Evolutionary conservation across 768 basidiomycete species (phyloP).

Genomic region (Mycena vulgaris): DNA sequence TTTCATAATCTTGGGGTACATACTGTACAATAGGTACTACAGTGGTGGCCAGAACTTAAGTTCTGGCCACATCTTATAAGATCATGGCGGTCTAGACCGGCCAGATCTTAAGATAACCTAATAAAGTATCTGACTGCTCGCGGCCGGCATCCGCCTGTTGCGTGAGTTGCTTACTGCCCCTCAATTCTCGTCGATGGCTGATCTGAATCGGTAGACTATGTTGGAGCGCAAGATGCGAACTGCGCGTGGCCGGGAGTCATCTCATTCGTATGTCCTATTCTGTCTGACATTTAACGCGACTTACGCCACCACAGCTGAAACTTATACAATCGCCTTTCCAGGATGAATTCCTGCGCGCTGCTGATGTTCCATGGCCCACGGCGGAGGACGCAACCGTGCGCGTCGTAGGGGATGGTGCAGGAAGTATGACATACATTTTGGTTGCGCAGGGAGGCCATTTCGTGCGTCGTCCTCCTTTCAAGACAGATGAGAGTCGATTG

Average conservation of each 20-base stretch:
- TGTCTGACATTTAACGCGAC: neutral
- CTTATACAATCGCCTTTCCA: slow-evolving; percentile 46
- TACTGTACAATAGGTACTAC: too few species aligned
- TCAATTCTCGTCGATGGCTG: neutral
- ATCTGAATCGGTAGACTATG: slow-evolving; percentile 42
- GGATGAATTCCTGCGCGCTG: slow-evolving; percentile 45
- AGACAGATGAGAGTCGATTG: too few species aligned
- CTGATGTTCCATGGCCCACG: too few species aligned
- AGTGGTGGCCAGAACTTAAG: too few species aligned
- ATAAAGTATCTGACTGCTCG: too few species aligned
- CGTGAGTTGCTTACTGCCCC: slow-evolving; percentile 39
- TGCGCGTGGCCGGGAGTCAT: slow-evolving; percentile 48
- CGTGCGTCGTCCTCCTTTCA: slow-evolving; percentile 34
- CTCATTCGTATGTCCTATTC: slow-evolving; percentile 39
- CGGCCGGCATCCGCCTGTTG: slow-evolving; percentile 47
- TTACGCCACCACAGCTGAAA: slow-evolving; percentile 37
- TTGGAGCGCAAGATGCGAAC: slow-evolving; percentile 49
- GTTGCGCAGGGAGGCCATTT: slow-evolving; percentile 52
- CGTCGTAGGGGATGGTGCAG: too few species aligned
- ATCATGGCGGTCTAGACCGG: too few species aligned
- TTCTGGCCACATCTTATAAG: too few species aligned
- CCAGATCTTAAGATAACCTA: too few species aligned
- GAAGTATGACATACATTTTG: too few species aligned
- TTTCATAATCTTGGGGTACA: too few species aligned
- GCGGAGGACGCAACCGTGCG: too few species aligned